These are phyloP conservation scores for Tricladium varicosporioides DNA, from an alignment of 2,329 filamentous ascomycete species.

Conservation along the genomic window DNA sequence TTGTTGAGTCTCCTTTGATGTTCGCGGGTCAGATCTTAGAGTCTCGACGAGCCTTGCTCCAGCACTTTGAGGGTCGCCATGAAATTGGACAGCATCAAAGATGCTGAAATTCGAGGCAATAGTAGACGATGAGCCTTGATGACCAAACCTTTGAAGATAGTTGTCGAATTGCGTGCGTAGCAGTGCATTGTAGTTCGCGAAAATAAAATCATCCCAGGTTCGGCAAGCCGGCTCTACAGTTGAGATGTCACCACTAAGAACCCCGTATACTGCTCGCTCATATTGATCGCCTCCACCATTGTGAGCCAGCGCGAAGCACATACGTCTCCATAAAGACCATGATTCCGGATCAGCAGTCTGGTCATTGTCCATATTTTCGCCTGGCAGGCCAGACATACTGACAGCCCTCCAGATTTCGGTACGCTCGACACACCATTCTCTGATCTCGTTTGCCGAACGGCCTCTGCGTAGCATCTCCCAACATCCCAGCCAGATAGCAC, in stretches of 20 bases:
- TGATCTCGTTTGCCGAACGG: slow-evolving; percentile 69
- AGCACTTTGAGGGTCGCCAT: slow-evolving; percentile 53
- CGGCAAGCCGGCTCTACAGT: slow-evolving; percentile 75
- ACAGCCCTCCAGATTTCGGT: slow-evolving; percentile 89
- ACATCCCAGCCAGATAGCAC: slow-evolving; percentile 88
- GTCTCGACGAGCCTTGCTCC: slow-evolving; percentile 58
- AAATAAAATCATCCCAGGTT: slow-evolving; percentile 83
- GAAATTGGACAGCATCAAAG: slow-evolving; percentile 63
- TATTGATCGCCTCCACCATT: slow-evolving; percentile 70
- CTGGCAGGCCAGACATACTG: slow-evolving; percentile 71
- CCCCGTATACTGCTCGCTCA: slow-evolving; percentile 85
- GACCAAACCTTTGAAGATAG: slow-evolving; percentile 58
- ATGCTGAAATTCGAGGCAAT: slow-evolving; percentile 57
- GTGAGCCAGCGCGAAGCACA: slow-evolving; percentile 70
- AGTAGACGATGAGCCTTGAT: slow-evolving; percentile 51
- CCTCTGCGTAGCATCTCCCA: slow-evolving; percentile 90
- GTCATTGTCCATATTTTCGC: slow-evolving; percentile 46
- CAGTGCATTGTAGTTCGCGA: slow-evolving; percentile 83
- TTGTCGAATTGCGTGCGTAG: slow-evolving; percentile 76
- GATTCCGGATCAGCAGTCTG: slow-evolving; percentile 46
- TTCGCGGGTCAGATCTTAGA: slow-evolving; percentile 56
- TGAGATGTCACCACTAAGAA: slow-evolving; percentile 80
- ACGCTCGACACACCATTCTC: slow-evolving; percentile 81
- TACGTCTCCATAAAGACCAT: slow-evolving; percentile 70
- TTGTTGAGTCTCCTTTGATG: slow-evolving; percentile 56